Conservation (phyloP, 257 asterid species). For the Gentiana dahurica region DNA sequence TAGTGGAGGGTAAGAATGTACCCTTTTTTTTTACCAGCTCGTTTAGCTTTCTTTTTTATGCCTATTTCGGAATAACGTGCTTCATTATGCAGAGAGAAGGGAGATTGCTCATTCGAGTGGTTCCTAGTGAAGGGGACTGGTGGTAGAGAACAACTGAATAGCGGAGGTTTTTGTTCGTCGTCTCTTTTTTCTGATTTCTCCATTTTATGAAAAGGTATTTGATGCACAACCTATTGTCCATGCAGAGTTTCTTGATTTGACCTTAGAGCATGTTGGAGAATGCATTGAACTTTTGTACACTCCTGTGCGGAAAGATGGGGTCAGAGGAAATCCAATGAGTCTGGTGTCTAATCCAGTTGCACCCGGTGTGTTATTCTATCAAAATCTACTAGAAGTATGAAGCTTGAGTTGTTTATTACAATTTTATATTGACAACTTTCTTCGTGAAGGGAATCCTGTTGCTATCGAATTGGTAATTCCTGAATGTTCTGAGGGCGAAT, state of each 20-base stretch:
- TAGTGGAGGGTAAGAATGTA: constrained; percentile 70
- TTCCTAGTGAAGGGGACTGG: constrained; percentile 55
- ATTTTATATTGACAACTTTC: constrained; percentile 2
- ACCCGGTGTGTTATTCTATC: constrained; percentile 44
- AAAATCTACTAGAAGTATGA: too few relatives aligned
- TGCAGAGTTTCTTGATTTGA: constrained; percentile 72
- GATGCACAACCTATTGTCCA: constrained; percentile 8
- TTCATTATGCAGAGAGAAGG: constrained; percentile 56
- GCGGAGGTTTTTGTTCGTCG: constrained; percentile 34
- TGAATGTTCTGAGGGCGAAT: constrained; percentile 73
- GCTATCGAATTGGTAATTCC: constrained; percentile 70
- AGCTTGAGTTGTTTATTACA: too few relatives aligned
- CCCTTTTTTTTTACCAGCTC: constrained; percentile 8
- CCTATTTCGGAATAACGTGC: constrained; percentile 1
- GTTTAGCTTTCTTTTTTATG: constrained; percentile 4
- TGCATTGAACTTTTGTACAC: constrained; percentile 64
- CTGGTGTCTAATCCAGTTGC: constrained; percentile 54
- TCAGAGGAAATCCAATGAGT: constrained; percentile 49
- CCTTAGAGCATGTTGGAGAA: constrained; percentile 59
- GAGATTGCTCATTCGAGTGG: constrained; percentile 81
- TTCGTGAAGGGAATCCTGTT: constrained; percentile 58
- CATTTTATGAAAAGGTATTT: constrained; percentile 9
- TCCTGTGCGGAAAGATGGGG: constrained; percentile 83
- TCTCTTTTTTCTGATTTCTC: constrained; percentile 1
- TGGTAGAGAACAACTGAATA: constrained; percentile 46